Evolutionary conservation across 164 flowering plant genomes (phyloP).

Genomic region (Nymphaea colorata): DNA sequence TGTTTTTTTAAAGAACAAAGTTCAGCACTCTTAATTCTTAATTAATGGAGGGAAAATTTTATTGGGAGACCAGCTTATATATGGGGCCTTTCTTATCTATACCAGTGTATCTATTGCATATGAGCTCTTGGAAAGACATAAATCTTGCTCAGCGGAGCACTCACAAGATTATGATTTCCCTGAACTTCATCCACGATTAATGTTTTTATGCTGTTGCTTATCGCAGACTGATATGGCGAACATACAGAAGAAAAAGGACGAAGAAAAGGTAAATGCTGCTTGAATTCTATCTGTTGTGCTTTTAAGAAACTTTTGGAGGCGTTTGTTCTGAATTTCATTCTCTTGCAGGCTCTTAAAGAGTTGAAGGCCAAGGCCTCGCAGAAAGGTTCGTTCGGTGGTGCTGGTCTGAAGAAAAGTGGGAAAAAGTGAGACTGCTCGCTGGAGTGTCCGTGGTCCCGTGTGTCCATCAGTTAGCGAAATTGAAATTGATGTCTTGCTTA

Average conservation of each 20-base stretch:
- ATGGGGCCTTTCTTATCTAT: too few relatives aligned
- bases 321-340: neutral
- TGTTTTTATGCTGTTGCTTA: neutral
- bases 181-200: too few relatives aligned
- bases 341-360: conserved; percentile 70
- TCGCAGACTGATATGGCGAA: conserved; percentile 59
- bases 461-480: neutral
- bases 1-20: too few relatives aligned
- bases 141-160: too few relatives aligned
- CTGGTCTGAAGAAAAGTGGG: conserved; percentile 95
- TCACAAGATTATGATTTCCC: too few relatives aligned
- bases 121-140: too few relatives aligned
- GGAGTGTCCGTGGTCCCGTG: neutral
- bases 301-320: neutral
- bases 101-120: too few relatives aligned
- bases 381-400: conserved; percentile 80
- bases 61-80: too few relatives aligned
- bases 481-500: too few relatives aligned
- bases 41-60: too few relatives aligned
- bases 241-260: conserved; percentile 84
- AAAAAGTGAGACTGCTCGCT: conserved; percentile 44
- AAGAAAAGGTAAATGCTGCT: conserved; percentile 59
- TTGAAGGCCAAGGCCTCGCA: conserved; percentile 77
- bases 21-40: too few relatives aligned
- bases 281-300: neutral